Evolutionary conservation across 169 alveolate species (phyloP).

Genomic region (Amoebophrya sp.): DNA sequence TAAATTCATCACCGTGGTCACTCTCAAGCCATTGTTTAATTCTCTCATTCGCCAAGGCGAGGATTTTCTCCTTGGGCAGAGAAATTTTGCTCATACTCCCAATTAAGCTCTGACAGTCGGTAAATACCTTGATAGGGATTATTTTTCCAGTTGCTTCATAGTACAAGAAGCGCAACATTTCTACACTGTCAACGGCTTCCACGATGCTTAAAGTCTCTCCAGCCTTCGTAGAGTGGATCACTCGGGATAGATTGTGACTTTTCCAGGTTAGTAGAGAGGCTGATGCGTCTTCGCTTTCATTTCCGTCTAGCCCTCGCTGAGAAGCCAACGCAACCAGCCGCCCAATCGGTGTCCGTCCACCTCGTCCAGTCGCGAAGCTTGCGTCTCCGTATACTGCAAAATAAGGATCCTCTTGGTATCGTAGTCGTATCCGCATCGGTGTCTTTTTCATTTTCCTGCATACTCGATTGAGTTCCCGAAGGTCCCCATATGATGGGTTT

Average conservation of each 20-base stretch:
- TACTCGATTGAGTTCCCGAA: neutral
- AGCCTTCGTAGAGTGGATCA: neutral
- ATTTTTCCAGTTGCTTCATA: neutral
- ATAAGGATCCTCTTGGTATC: neutral
- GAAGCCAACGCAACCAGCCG: neutral
- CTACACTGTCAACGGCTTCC: neutral
- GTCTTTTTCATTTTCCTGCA: neutral
- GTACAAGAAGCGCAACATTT: neutral
- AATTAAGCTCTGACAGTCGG: neutral
- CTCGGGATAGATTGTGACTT: neutral
- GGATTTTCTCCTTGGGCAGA: neutral
- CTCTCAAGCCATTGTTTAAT: neutral
- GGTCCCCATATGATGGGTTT: neutral
- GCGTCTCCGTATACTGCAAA: neutral
- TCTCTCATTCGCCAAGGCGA: neutral
- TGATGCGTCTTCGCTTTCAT: neutral
- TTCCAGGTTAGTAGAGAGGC: neutral
- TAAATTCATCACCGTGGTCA: neutral
- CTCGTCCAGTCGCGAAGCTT: neutral
- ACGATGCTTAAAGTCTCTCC: neutral
- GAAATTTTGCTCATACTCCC: neutral
- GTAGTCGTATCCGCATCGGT: neutral
- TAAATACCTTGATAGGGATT: neutral
- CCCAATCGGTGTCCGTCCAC: neutral
- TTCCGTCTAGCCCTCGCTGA: neutral